Evolutionary conservation across 768 basidiomycete species (phyloP).

Genomic region (Phlebiopsis gigantea): DNA sequence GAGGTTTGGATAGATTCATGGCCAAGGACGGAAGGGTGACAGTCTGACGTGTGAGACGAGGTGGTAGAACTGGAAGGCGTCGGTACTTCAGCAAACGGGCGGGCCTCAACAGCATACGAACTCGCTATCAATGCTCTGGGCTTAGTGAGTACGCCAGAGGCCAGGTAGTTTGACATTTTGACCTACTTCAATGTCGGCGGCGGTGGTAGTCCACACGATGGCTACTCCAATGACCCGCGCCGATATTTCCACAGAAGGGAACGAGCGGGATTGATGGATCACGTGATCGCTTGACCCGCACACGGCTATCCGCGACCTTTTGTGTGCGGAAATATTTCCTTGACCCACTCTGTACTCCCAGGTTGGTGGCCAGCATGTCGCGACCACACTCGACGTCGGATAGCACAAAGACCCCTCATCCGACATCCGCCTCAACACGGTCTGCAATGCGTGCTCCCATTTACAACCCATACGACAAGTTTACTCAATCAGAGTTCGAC

Average conservation of each 20-base stretch:
- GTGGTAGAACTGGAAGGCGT: neutral
- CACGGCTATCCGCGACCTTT: neutral
- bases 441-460: slow-evolving; percentile 41
- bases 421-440: slow-evolving; percentile 19
- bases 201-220: no score
- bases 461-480: slow-evolving; percentile 70
- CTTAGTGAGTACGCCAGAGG: neutral
- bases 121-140: neutral
- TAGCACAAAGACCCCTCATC: slow-evolving; percentile 16
- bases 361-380: slow-evolving; percentile 14
- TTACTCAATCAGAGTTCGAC: slow-evolving; percentile 64
- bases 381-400: slow-evolving; percentile 16
- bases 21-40: neutral
- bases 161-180: neutral
- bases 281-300: neutral
- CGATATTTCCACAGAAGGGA: neutral
- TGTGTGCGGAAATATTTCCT: slow-evolving; percentile 1
- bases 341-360: neutral
- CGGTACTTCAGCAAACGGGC: neutral
- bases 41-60: neutral
- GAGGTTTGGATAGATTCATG: slow-evolving; percentile 18
- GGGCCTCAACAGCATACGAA: neutral
- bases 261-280: neutral
- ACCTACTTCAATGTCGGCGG: no score
- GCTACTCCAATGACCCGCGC: neutral